A percentile compares a stretch with the other conserved stretches of the same genome.
phyloP scores from a whole-genome alignment of 1,284 basidiomycete genomes.

The Rhodofomes roseus region DNA sequence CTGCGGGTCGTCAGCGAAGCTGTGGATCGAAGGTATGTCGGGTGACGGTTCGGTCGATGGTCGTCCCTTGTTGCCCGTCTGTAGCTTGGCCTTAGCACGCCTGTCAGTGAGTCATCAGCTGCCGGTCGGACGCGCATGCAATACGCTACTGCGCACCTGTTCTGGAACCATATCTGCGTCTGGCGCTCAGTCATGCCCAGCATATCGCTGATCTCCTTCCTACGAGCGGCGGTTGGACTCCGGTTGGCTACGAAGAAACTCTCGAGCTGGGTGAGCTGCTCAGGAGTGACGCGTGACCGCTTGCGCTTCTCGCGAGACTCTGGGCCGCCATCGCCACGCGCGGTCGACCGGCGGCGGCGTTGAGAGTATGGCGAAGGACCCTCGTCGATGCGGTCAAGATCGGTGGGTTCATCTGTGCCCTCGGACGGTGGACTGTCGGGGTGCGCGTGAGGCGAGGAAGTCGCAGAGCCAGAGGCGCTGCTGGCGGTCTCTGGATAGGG shows the following conservation, averaged over 20 bases:
- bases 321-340: background rate
- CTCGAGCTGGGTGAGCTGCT: constrained; percentile 71
- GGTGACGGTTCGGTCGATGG: background rate
- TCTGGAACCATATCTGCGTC: constrained; percentile 87
- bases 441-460: background rate
- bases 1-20: constrained; percentile 41
- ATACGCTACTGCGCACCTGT: constrained; percentile 47
- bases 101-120: constrained; percentile 32
- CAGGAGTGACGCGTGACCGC: constrained; percentile 71
- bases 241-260: constrained; percentile 63
- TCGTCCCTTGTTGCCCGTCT: constrained; percentile 46
- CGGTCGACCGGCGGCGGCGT: background rate
- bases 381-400: background rate
- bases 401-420: background rate
- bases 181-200: constrained; percentile 84
- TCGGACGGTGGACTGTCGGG: background rate
- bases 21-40: background rate
- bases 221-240: constrained; percentile 64
- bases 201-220: constrained; percentile 68
- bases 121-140: constrained; percentile 5
- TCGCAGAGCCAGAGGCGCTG: background rate
- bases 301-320: constrained; percentile 62
- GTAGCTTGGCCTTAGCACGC: constrained; percentile 75
- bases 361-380: background rate
- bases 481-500: background rate